Conservation (phyloP, 2,329 filamentous ascomycete genomes). For the Xylaria sp. region DNA sequence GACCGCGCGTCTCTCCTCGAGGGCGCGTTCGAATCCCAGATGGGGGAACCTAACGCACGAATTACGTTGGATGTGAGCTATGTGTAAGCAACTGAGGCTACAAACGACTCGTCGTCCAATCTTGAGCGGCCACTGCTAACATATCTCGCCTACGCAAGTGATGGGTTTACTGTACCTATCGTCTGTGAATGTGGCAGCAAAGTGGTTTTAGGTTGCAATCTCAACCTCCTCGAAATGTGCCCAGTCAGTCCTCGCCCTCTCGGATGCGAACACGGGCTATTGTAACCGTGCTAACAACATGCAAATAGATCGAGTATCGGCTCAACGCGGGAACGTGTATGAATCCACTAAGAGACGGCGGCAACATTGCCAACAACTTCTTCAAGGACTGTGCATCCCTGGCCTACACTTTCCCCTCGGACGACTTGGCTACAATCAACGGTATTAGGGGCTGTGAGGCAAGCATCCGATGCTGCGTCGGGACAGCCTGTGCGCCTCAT, state of each 20-base stretch:
- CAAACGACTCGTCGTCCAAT: neutral
- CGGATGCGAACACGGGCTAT: neutral
- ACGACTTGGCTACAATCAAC: constrained; percentile 39
- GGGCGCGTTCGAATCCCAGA: constrained; percentile 34
- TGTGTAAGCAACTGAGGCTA: constrained; percentile 38
- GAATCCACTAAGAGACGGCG: constrained; percentile 39
- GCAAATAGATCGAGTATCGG: constrained; percentile 32
- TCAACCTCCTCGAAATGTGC: constrained; percentile 40
- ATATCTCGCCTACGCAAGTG: constrained; percentile 23
- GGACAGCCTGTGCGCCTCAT: constrained; percentile 40
- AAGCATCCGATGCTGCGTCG: constrained; percentile 41
- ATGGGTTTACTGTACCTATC: constrained; percentile 44
- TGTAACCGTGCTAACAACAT: neutral
- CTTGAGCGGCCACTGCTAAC: constrained; percentile 23
- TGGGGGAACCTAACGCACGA: constrained; percentile 1
- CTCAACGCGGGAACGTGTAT: constrained; percentile 37
- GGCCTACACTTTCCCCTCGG: constrained; percentile 42
- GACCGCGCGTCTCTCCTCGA: constrained; percentile 42
- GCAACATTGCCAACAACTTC: constrained; percentile 23
- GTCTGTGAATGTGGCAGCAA: constrained; percentile 38
- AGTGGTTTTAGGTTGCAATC: constrained; percentile 42
- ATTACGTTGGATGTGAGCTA: constrained; percentile 44
- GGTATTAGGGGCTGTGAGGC: constrained; percentile 37
- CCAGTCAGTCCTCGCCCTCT: constrained; percentile 34
- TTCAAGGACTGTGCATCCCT: constrained; percentile 38